Percentiles rank a stretch among this genome's conserved stretches.
These are phyloP conservation scores for Globisporangium takayamanum DNA, from an alignment of 352 stramenopile genomes.

Conservation along the genomic window DNA sequence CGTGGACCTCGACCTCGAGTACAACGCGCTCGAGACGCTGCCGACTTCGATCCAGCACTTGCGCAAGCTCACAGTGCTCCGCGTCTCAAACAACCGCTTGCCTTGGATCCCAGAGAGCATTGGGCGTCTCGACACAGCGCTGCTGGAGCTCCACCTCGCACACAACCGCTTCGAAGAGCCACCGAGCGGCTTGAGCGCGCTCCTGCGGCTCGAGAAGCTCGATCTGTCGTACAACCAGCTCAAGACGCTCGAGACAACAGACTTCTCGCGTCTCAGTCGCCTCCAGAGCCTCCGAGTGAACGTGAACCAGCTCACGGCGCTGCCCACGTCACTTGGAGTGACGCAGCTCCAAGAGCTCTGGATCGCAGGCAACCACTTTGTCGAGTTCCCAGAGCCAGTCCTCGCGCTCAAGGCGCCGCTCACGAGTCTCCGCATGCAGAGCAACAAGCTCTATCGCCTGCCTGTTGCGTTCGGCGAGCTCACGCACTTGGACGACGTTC, in stretches of 20 bases:
- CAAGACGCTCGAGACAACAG: conserved; percentile 29
- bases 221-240: conserved; percentile 72
- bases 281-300: conserved; percentile 41
- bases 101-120: conserved; percentile 30
- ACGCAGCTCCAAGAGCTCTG: conserved; percentile 42
- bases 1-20: conserved; percentile 57
- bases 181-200: conserved; percentile 19
- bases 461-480: conserved; percentile 54
- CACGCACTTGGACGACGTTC: conserved; percentile 28
- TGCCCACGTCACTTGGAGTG: conserved; percentile 35
- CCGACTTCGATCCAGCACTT: conserved; percentile 38
- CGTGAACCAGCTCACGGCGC: conserved; percentile 37
- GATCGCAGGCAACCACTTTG: conserved; percentile 55
- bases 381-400: conserved; percentile 33
- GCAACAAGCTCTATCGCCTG: conserved; percentile 58
- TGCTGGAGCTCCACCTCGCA: conserved; percentile 34
- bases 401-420: conserved; percentile 38
- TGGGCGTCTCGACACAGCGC: conserved; percentile 15
- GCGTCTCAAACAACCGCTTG: conserved; percentile 44
- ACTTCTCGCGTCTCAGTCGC: conserved; percentile 28
- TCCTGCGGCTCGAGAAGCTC: conserved; percentile 30
- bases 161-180: conserved; percentile 48
- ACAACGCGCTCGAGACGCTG: conserved; percentile 43
- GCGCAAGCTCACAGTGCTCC: conserved; percentile 32
- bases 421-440: conserved; percentile 50